Evolutionary conservation across 495 filamentous ascomycete species (phyloP), one percentile per base, ranked within the genome.

Genomic region (Usnea hakonensis): DNA sequence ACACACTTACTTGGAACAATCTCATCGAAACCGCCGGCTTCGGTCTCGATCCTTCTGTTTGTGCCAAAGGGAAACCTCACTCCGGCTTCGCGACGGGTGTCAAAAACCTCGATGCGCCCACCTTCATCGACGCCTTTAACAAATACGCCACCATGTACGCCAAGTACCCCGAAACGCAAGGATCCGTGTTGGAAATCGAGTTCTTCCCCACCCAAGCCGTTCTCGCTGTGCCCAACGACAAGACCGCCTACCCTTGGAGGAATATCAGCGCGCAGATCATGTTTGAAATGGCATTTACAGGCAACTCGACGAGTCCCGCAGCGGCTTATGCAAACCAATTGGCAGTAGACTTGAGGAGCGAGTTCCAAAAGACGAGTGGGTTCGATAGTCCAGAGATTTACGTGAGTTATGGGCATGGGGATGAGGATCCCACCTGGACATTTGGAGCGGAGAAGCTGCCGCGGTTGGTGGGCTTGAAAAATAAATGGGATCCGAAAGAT

Each of bases 371-470:
- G 17, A 66, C 65, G 1, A 67, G 60, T 4, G 74, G 75, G 0
- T 72, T 67, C 58, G 52, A 60, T 6, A 52, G 59, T 7, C 46
- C 71, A 5, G 38, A 59, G 2, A 54, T 69, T 11, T 77, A 75
- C 50, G 62, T 74, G 36, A 77, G 69, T 48, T 78, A 73, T 56
- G 73, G 69, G 16, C 65, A 69, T 43, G 75, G 76, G 4, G 75
- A 78, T 53, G 77, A 80, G 62, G 65, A 58, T 10, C 61, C 61
- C 0, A 65, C 64, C 41, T 65, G 67, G 3, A 64, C 69, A 5
- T 66, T 62, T 30, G 64, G 57, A 17, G 26, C 43, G 8, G 32
- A 57, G 14, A 73, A 75, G 23, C 46, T 75, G 26, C 55, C 57
- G 2, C 54, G 65, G 0, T 57, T 75, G 21, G 48, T 48, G 3